Evolutionary conservation across 805 yeast species (phyloP), one percentile per base, ranked within the genome.

Genomic region (Teunomyces barrocoloradensis): DNA sequence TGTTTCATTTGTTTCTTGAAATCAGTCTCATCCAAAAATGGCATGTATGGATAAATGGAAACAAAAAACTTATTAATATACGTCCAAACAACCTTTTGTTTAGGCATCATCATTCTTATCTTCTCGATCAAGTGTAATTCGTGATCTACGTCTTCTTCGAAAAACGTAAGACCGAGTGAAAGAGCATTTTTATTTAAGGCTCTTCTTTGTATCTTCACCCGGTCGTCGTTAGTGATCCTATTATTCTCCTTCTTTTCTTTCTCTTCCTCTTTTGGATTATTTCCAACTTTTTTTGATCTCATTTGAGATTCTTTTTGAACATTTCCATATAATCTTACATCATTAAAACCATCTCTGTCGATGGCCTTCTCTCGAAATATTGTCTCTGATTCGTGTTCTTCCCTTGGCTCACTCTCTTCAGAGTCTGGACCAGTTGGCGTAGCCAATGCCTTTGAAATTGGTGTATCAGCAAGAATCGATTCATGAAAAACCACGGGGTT

Each of bases 121-220:
- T 54, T 50, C 18, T 54, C 61, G 6, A 52, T 45, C 13, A 59
- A 37, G 41, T 50, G 53, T 43, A 59, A 38, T 39, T 61, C 63
- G 46, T 60, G 64, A 44, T 66, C 63, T 17, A 63, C 52, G 39
- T 60, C 51, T 1, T 66, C 69, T 47, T 68, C 73, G 35, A 49
- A 64, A 2, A 63, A 48, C 0, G 73, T 66, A 30, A 70, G 57
- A 1, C 75, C 75, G n/a, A 68, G 52, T 4, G 68, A 38, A 6
- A 68, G 46, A 5, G 71, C 65, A 34, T 62, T 56, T 45, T 61
- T 59, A 45, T 67, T 67, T 52, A 64, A 56, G 9, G 53, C 53
- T 18, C 43, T 39, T 18, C 36, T 12, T 20, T 27, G n/a, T 3
- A 20, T 27, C 29, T 10, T 29, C 15, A 34, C 11, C 21, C 33